These are phyloP conservation scores for Cyberlindnera sargentensis DNA, from an alignment of 805 yeast genomes.

Conservation along the genomic window DNA sequence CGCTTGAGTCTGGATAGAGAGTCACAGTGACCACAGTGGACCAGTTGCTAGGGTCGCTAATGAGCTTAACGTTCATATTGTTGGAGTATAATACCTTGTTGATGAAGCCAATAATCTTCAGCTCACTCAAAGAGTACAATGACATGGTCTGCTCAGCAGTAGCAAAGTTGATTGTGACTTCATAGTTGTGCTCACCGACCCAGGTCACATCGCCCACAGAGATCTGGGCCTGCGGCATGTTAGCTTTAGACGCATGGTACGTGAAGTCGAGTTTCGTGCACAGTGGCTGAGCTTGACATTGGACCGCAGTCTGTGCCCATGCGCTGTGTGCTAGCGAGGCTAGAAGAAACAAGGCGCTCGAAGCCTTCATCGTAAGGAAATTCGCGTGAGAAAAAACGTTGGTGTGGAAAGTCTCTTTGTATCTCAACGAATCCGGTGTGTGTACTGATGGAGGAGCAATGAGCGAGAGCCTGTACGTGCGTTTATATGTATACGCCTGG, in stretches of 20 bases:
- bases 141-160: slow-evolving; percentile 7
- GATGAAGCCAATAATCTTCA: slow-evolving; percentile 15
- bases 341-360: not conserved
- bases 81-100: slow-evolving; percentile 9
- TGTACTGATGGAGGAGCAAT: too few species aligned
- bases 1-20: slow-evolving; percentile 1
- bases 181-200: slow-evolving; percentile 9
- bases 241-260: slow-evolving; percentile 6
- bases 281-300: slow-evolving; percentile 5
- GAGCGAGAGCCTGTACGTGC: too few species aligned
- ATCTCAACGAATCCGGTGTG: too few species aligned
- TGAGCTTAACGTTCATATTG: slow-evolving; percentile 4
- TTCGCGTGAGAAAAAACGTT: too few species aligned
- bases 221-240: slow-evolving; percentile 11
- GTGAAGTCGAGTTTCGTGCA: slow-evolving; percentile 11
- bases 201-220: slow-evolving; percentile 9
- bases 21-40: slow-evolving; percentile 4
- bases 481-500: too few species aligned
- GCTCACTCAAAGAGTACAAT: slow-evolving; percentile 10
- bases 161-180: slow-evolving; percentile 11
- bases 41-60: slow-evolving; percentile 9
- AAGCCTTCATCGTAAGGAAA: not conserved
- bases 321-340: not conserved
- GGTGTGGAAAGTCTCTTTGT: too few species aligned
- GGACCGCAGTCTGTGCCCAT: not conserved